Base-by-base conservation (phyloP, 345 rosid genomes). In the Ceriops tagal region DNA sequence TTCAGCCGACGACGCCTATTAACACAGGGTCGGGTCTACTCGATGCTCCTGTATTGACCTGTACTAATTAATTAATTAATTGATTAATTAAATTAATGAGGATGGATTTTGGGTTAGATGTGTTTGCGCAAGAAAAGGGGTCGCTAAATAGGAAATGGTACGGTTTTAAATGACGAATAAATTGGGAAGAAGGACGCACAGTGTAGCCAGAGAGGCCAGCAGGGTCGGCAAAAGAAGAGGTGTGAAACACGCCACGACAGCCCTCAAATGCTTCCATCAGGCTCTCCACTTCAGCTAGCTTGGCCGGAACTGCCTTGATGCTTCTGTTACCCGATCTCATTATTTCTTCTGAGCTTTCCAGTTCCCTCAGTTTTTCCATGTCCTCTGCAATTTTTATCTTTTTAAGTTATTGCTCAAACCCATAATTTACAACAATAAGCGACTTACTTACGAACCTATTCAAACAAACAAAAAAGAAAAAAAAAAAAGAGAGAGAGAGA, bases 201-300 rank as follows among this genome's bases (percentile, higher is more conserved):
- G 98, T 84, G 75, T 93, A 93, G 20, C 98, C 98, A 26, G 98
- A 88, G 67, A 93, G 83, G 31, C 98, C 98, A 21, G 90, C 86
- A 0, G 96, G 96, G 71, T 93, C 98, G 0, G 75, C 75, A 51
- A 91, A 91, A 0, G 92, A 81, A 43, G 88, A 71, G 76, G 97
- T 87, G 82, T 93, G 98, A 68, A 93, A 87, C 18, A 93, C 93
- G 68, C 90, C 97, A 66, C 74, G 76, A 77, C 98, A 93, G 19
- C 96, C 98, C 10, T 87, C 82, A 58, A 93, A 87, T 11, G 96
- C 97, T 24, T 78, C 85, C 16, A 62, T 22, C 22, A 93, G 67
- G 66, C 88, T 83, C 19, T 77, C 85, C 0, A 62, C 77, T 19
- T 91, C 88, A 22, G 78, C 79, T 56, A 88, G 60, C 46, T 82